A percentile compares a stretch with the other conserved stretches of the same genome.
Evolutionary conservation across 2,329 filamentous ascomycete species (phyloP).

Genomic region (Colletotrichum incanum): DNA sequence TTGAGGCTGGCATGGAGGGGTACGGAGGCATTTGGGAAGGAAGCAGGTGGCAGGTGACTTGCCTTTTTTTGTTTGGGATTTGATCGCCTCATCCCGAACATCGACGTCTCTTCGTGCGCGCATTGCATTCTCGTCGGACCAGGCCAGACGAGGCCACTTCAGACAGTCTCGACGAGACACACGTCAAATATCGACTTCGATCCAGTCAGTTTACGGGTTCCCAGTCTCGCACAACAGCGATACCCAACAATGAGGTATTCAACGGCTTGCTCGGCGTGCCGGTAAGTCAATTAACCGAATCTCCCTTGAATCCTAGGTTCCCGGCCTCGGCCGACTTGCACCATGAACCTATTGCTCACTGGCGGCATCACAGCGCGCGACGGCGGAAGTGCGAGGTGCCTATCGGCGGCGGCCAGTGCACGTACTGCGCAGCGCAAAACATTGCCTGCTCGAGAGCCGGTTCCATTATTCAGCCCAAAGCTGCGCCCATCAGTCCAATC

Average conservation of each 20-base stretch:
- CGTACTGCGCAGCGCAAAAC: conserved; percentile 42
- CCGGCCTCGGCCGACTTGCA: background rate
- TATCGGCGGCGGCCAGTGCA: conserved; percentile 41
- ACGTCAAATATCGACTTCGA: conserved; percentile 4
- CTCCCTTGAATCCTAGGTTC: background rate
- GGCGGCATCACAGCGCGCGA: conserved; percentile 35
- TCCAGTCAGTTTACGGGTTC: background rate
- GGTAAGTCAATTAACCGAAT: conserved; percentile 37
- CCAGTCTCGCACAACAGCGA: background rate
- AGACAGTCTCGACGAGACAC: background rate
- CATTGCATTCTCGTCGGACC: background rate
- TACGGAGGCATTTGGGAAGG: background rate
- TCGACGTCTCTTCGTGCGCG: background rate
- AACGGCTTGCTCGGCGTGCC: conserved; percentile 44
- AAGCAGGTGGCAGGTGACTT: conserved; percentile 35
- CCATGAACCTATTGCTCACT: conserved; percentile 14
- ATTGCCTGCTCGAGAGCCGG: conserved; percentile 43
- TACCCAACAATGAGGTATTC: conserved; percentile 41
- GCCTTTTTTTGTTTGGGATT: conserved; percentile 9
- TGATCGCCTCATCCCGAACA: conserved; percentile 16
- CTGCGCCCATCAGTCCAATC: conserved; percentile 36
- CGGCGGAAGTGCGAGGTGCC: conserved; percentile 44
- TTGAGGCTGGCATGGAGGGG: conserved; percentile 1
- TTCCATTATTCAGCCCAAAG: conserved; percentile 44
- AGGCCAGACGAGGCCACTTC: background rate